Conservation (phyloP, 202 grass and related monocot species). For the Digitaria exilis region DNA sequence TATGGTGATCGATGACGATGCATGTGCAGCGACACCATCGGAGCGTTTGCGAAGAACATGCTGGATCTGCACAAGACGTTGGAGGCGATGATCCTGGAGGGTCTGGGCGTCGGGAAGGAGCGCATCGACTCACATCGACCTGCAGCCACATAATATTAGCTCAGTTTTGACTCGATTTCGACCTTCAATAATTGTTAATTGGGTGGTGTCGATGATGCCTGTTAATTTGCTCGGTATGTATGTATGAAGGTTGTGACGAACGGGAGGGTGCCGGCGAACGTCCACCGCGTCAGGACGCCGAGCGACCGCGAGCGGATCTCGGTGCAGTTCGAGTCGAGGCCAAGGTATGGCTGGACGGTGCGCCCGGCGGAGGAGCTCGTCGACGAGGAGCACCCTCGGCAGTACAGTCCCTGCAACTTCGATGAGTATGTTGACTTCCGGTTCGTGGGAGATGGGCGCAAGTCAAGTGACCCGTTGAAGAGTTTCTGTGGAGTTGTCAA, state of each 20-base stretch:
- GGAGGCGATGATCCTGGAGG: conserved; percentile 50
- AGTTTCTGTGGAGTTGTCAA: neutral
- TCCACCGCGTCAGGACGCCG: conserved; percentile 38
- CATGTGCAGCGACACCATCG: conserved; percentile 4
- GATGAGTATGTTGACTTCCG: neutral
- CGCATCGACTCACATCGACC: conserved; percentile 20
- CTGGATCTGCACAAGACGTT: conserved; percentile 37
- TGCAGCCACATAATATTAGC: no score
- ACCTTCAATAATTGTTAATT: no score
- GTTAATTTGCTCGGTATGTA: no score
- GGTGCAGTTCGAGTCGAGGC: neutral
- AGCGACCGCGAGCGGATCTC: conserved; percentile 40
- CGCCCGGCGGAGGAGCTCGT: neutral
- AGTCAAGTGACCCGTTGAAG: neutral
- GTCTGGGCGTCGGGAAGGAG: conserved; percentile 39
- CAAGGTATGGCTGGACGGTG: neutral
- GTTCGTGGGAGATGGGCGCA: neutral
- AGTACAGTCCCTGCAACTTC: neutral
- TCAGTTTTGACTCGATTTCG: no score
- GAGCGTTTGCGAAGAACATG: conserved; percentile 1
- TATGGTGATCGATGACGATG: no score
- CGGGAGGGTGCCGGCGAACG: conserved; percentile 30
- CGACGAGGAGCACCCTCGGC: neutral
- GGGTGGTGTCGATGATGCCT: no score
- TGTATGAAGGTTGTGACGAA: conserved; percentile 24